Conservation (phyloP, 257 asterid genomes). For the Lavandula angustifolia region DNA sequence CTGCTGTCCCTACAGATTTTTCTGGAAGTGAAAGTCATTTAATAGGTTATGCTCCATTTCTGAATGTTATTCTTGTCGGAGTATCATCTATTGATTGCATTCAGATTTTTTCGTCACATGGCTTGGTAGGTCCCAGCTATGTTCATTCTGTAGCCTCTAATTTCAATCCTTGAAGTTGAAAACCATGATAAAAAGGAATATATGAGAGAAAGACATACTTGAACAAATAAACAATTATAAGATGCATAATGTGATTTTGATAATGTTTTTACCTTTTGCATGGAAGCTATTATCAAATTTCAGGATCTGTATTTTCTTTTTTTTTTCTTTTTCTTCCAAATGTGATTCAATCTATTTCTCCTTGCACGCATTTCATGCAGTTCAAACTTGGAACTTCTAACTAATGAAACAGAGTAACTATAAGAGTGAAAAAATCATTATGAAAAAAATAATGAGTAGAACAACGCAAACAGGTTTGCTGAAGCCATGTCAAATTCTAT, state of each 20-base stretch:
- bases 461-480: constrained; percentile 7
- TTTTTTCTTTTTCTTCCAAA: constrained; percentile 2
- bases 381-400: constrained; percentile 5
- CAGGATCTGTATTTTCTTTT: constrained; percentile 10
- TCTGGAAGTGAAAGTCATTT: constrained; percentile 83
- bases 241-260: constrained; percentile 9
- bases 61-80: constrained; percentile 86
- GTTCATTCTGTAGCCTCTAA: constrained; percentile 21
- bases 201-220: not conserved
- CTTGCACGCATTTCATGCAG: constrained; percentile 5
- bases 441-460: constrained; percentile 4
- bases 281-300: constrained; percentile 15
- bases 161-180: constrained; percentile 21
- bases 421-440: constrained; percentile 1
- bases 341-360: constrained; percentile 16
- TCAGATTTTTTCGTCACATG: constrained; percentile 89
- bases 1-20: constrained; percentile 69
- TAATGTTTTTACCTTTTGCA: not conserved
- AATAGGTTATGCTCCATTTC: constrained; percentile 77
- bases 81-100: constrained; percentile 71
- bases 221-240: not conserved
- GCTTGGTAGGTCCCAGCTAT: constrained; percentile 79
- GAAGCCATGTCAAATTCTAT: not conserved
- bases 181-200: not conserved
- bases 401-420: not conserved